Evolutionary conservation across 352 stramenopile species (phyloP), one percentile per base, ranked within the genome.

Genomic region (Phytophthora multivora): DNA sequence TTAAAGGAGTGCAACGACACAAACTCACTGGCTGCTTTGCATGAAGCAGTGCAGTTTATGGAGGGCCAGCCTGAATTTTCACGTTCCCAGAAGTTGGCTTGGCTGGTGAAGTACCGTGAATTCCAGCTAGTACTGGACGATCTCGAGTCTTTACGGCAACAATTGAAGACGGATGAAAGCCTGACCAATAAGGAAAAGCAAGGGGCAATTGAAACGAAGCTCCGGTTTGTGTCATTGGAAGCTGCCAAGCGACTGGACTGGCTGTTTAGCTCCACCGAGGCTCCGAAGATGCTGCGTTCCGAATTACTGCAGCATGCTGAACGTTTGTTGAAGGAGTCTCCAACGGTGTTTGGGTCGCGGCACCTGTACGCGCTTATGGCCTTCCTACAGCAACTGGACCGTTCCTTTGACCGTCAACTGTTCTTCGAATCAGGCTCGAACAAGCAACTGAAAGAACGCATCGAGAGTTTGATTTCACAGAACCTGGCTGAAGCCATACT

Each of bases 1-100:
- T 64, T 91, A 13, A 55, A 71, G 11, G 79, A 83, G 15, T 90
- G 81, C 38, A 64, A 74, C 8, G 40, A 57, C 11, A 59, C 36
- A 10, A 68, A 73, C 4, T 75, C 77, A 11, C 51, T 90, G 9
- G 63, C 68, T 15, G 59, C 76, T 10, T 69, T 94, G 28, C 69
- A 91, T 25, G 79, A 90, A 58, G 78, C 83, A 2, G 76, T 88
- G 31, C 83, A 92, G 45, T 91, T 91, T 59, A 63, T 92, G 41
- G 80, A 89, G 23, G n/a, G 39, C 25, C 69, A 79, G 19, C 40
- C 62, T 13, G 69, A 85, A 11, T 59, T 88, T 31, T 66, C 79
- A 13, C 69, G 66, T 28, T 81, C 80, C 15, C 70, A 80, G 38
- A 76, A 75, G 47, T 56, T 91, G 16, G 59, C 65, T 28, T 94